Evolutionary conservation across 257 asterid genomes (phyloP).

Genomic region (Hygrophila difformis): DNA sequence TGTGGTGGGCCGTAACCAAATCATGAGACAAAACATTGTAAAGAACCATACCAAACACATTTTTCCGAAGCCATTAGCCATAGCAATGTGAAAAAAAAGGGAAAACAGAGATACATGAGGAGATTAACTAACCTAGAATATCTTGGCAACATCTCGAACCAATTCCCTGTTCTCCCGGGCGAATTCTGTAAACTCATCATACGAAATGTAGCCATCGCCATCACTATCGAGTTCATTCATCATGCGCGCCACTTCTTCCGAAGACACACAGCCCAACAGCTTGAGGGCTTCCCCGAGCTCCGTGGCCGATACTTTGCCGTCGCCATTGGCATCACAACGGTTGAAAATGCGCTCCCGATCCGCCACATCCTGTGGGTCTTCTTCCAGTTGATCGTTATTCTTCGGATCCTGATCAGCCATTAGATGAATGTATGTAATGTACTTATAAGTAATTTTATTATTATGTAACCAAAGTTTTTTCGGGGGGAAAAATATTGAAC

Average conservation of each 20-base stretch:
- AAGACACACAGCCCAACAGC: conserved; percentile 51
- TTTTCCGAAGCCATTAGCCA: background rate
- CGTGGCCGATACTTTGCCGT: conserved; percentile 55
- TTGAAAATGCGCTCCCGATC: no score
- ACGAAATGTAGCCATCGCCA: conserved; percentile 67
- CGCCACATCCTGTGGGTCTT: no score
- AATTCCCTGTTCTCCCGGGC: conserved; percentile 61
- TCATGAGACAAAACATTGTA: no score
- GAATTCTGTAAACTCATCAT: conserved; percentile 51
- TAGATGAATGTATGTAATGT: no score
- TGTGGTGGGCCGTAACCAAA: no score
- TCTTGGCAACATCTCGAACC: conserved; percentile 62
- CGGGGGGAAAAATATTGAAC: no score
- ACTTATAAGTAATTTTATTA: no score
- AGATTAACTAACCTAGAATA: conserved; percentile 29
- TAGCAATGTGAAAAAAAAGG: background rate
- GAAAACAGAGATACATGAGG: background rate
- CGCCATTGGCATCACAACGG: conserved; percentile 59
- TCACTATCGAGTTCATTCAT: conserved; percentile 75
- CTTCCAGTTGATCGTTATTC: no score
- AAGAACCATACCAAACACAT: no score
- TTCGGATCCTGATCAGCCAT: no score
- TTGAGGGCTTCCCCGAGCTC: conserved; percentile 73
- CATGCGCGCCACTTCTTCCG: conserved; percentile 60
- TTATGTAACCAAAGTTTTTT: no score